These are phyloP conservation scores for Trichoderma orchidacearum DNA, from an alignment of 495 filamentous ascomycete genomes.

Conservation along the genomic window DNA sequence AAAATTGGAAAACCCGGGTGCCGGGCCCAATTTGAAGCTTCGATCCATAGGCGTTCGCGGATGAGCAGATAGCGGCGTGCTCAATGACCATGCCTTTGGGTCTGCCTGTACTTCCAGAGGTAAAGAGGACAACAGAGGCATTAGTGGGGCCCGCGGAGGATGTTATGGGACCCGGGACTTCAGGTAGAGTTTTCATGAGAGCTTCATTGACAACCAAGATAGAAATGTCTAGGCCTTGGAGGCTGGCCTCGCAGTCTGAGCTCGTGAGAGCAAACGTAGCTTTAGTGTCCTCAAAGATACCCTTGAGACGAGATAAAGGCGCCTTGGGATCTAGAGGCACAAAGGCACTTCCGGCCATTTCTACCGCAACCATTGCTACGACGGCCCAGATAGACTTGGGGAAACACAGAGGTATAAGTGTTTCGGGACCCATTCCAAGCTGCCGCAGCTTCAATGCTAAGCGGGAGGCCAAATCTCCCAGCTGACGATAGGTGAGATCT, in stretches of 20 bases:
- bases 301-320: neutral
- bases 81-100: constrained; percentile 29
- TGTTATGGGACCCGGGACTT: constrained; percentile 14
- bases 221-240: neutral
- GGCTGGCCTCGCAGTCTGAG: neutral
- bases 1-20: constrained; percentile 50
- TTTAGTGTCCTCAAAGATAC: neutral
- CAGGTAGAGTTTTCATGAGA: neutral
- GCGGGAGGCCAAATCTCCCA: constrained; percentile 15
- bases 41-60: constrained; percentile 17
- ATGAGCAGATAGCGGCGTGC: constrained; percentile 20
- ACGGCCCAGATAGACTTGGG: neutral
- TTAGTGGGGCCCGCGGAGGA: neutral
- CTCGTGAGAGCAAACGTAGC: neutral
- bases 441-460: neutral
- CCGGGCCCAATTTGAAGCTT: constrained; percentile 24
- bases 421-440: neutral
- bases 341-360: neutral
- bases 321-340: neutral
- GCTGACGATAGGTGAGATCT: neutral
- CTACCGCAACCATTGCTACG: neutral
- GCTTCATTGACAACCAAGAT: neutral
- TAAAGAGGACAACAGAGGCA: constrained; percentile 35
- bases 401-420: neutral
- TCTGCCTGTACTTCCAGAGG: constrained; percentile 39